Evolutionary conservation across 352 stramenopile species (phyloP).

Genomic region (Globisporangium acanthophoron): DNA sequence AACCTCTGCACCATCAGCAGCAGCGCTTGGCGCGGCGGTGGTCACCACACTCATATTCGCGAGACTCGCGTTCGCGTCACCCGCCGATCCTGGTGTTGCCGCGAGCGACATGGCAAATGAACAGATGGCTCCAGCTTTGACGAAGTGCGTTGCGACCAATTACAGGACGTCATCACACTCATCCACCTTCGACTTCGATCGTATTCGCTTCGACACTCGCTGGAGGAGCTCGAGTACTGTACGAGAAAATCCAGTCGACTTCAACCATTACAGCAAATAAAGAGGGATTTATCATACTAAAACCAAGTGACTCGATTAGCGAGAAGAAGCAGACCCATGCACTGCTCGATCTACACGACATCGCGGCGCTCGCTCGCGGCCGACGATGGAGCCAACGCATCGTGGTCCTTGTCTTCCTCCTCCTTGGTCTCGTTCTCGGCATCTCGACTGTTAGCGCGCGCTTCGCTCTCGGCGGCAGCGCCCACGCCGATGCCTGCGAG

Average conservation of each 20-base stretch:
- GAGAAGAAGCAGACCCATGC: too few relatives aligned
- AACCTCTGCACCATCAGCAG: too few relatives aligned
- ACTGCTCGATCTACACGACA: too few relatives aligned
- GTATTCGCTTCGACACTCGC: not conserved
- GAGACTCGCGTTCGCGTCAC: not conserved
- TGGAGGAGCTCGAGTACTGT: too few relatives aligned
- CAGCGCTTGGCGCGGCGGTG: not conserved
- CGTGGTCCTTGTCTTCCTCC: too few relatives aligned
- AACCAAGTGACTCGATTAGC: too few relatives aligned
- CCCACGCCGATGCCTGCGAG: constrained; percentile 6
- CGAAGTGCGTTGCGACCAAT: not conserved
- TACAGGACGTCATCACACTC: not conserved
- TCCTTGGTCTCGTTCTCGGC: too few relatives aligned
- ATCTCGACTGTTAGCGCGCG: too few relatives aligned
- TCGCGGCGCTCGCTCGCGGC: too few relatives aligned
- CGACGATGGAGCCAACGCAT: too few relatives aligned
- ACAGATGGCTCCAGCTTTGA: not conserved
- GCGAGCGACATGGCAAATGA: not conserved
- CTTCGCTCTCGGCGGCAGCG: too few relatives aligned
- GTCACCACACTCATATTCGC: not conserved
- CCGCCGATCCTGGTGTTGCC: not conserved
- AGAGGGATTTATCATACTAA: not conserved
- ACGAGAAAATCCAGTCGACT: not conserved
- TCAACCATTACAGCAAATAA: not conserved
- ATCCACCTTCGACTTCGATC: not conserved